phyloP scores from a whole-genome alignment of 495 filamentous ascomycete species.

The Corynascus novoguineensis region DNA sequence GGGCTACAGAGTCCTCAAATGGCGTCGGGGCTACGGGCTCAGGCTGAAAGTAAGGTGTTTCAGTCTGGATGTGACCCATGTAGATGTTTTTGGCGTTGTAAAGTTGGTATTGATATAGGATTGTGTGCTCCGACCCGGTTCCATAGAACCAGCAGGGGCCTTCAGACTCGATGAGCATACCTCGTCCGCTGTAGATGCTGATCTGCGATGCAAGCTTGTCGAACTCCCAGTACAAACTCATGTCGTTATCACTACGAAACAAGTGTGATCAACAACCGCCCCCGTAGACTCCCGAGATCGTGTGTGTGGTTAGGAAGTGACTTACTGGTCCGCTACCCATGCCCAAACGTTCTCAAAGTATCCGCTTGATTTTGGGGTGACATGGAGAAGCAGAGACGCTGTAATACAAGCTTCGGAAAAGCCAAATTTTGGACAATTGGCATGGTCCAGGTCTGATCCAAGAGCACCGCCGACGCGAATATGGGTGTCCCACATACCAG shows the following conservation, averaged over 20 bases:
- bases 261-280: too few relatives aligned
- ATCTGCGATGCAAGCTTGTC: slow-evolving; percentile 63
- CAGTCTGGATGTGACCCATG: slow-evolving; percentile 74
- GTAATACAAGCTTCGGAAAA: slow-evolving; percentile 41
- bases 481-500: slow-evolving; percentile 13
- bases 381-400: slow-evolving; percentile 50
- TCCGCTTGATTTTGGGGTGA: slow-evolving; percentile 60
- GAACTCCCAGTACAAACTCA: slow-evolving; percentile 50
- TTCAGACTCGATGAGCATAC: slow-evolving; percentile 61
- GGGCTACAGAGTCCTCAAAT: not conserved
- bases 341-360: slow-evolving; percentile 88
- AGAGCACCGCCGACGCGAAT: slow-evolving; percentile 27
- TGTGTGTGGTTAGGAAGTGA: too few relatives aligned
- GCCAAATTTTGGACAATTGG: slow-evolving; percentile 47
- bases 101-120: slow-evolving; percentile 77
- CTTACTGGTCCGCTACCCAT: slow-evolving; percentile 43
- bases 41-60: slow-evolving; percentile 81
- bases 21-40: slow-evolving; percentile 58
- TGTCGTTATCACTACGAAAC: slow-evolving; percentile 83
- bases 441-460: slow-evolving; percentile 60
- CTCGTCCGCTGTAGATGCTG: slow-evolving; percentile 78
- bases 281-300: too few relatives aligned
- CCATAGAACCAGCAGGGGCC: slow-evolving; percentile 41
- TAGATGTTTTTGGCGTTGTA: slow-evolving; percentile 68
- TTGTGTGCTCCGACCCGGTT: slow-evolving; percentile 59